These are phyloP conservation scores for Anisodus acutangulus DNA, from an alignment of 257 asterid species.

Conservation along the genomic window DNA sequence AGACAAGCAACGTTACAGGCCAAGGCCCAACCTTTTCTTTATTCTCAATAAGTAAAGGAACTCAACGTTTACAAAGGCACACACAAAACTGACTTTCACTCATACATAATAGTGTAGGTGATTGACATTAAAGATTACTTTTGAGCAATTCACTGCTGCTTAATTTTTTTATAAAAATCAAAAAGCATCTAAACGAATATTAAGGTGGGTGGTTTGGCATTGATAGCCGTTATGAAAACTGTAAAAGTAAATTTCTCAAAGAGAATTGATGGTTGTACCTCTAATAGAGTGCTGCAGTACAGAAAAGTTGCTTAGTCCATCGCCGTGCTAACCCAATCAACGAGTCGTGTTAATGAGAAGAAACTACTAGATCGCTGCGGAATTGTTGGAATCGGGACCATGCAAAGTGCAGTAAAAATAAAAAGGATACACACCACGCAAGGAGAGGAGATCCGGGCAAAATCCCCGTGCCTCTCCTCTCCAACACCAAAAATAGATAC, in stretches of 20 bases:
- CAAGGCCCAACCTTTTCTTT: too few relatives aligned
- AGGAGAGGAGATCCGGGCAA: constrained; percentile 57
- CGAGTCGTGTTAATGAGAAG: not conserved
- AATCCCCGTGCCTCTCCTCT: constrained; percentile 44
- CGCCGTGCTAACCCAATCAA: not conserved
- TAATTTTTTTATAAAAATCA: too few relatives aligned
- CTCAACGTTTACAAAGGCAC: too few relatives aligned
- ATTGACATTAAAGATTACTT: too few relatives aligned
- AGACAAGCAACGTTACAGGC: too few relatives aligned
- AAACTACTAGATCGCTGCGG: constrained; percentile 1
- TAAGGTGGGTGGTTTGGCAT: too few relatives aligned
- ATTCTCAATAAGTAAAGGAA: too few relatives aligned
- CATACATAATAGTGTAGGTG: too few relatives aligned
- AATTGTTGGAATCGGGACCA: not conserved
- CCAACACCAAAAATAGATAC: not conserved
- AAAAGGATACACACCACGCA: not conserved
- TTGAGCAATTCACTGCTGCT: too few relatives aligned
- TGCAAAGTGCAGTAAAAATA: not conserved
- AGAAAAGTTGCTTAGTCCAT: not conserved
- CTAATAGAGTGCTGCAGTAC: not conserved
- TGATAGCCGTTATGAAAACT: too few relatives aligned
- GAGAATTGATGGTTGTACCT: not conserved
- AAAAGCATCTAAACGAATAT: too few relatives aligned
- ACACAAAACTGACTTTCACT: too few relatives aligned
- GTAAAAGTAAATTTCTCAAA: not conserved